Evolutionary conservation across 1,139 yeast species (phyloP).

Genomic region (Blastobotrys apis): DNA sequence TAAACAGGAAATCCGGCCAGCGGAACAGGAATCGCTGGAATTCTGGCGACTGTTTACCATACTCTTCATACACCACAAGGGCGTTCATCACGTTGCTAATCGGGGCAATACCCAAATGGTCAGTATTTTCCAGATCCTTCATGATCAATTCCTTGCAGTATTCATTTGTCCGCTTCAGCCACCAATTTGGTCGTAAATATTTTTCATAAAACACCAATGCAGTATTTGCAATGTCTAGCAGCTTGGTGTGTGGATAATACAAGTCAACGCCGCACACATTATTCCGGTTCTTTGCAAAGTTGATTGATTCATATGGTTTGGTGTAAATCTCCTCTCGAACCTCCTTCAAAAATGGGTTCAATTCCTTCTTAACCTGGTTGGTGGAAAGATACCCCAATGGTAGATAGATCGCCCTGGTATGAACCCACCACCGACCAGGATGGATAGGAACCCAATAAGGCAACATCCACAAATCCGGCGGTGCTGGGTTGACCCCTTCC

Average conservation of each 20-base stretch:
- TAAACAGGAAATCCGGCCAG: conserved; percentile 73
- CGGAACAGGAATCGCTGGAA: conserved; percentile 55
- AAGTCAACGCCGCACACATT: conserved; percentile 88
- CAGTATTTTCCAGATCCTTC: conserved; percentile 77
- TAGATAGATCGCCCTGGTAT: conserved; percentile 85
- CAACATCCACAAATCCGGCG: conserved; percentile 88
- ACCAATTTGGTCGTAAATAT: conserved; percentile 69
- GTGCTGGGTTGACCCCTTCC: conserved; percentile 98
- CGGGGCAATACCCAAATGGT: conserved; percentile 86
- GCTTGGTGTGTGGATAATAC: conserved; percentile 81
- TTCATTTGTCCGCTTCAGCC: conserved; percentile 50
- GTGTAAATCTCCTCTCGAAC: conserved; percentile 75
- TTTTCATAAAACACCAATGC: conserved; percentile 61
- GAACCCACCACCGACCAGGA: conserved; percentile 99
- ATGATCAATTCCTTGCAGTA: conserved; percentile 58
- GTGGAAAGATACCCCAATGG: conserved; percentile 82
- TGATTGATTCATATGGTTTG: conserved; percentile 58
- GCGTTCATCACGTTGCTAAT: conserved; percentile 83
- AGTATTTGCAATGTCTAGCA: conserved; percentile 62
- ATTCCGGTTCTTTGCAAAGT: conserved; percentile 69
- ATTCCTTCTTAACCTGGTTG: conserved; percentile 49
- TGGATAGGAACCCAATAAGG: conserved; percentile 82
- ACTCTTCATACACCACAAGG: conserved; percentile 61
- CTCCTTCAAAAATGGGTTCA: conserved; percentile 59
- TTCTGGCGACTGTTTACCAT: conserved; percentile 63